Conservation (phyloP, 2,329 filamentous ascomycete genomes). For the Chaetomiaceae sp. region DNA sequence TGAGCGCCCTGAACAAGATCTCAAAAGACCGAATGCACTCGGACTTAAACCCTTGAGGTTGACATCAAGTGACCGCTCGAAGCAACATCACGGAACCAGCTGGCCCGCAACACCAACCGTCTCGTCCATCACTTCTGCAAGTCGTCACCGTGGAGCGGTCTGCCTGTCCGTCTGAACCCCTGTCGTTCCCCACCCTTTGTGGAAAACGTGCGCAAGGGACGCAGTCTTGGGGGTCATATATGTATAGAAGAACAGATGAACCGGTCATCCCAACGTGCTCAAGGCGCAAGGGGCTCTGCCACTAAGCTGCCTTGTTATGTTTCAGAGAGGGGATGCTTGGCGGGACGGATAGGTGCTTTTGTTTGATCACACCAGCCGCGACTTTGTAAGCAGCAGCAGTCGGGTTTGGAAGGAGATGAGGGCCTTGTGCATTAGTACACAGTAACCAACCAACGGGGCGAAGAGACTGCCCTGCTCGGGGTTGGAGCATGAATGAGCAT, state of each 20-base stretch:
- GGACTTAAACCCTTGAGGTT: background rate
- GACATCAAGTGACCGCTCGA: background rate
- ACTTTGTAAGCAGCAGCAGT: no score
- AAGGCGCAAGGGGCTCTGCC: background rate
- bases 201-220: background rate
- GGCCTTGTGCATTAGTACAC: no score
- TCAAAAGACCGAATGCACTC: background rate
- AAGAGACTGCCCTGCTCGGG: no score
- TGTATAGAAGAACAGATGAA: no score
- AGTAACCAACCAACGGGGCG: no score
- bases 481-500: conserved; percentile 10
- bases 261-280: background rate
- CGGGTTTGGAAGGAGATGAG: background rate
- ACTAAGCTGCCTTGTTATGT: background rate
- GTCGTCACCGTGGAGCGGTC: background rate
- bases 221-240: no score
- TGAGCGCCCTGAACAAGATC: background rate
- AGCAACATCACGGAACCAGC: conserved; percentile 3
- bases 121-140: background rate
- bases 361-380: no score
- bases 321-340: background rate
- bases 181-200: background rate
- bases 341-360: no score
- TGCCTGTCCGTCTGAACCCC: background rate
- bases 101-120: background rate